Base-by-base conservation (phyloP, 1,284 basidiomycete genomes). In the Trichosporon coremiiforme region DNA sequence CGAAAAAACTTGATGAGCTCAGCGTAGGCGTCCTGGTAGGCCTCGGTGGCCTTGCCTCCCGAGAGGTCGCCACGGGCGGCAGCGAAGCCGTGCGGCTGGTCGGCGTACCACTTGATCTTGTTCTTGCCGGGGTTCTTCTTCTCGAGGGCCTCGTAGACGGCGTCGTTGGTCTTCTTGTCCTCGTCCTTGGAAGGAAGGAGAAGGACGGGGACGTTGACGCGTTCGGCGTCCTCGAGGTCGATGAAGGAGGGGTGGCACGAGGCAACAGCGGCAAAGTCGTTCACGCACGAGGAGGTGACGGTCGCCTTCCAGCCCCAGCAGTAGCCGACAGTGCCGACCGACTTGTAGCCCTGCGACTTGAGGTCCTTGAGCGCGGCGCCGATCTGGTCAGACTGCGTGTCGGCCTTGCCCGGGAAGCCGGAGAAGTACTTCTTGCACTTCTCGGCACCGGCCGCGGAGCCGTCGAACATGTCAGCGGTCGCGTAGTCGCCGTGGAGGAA, bases 171-270 rank as follows among this genome's bases (percentile, higher is more conserved):
- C 22, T 78, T 73, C 73, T 78, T 75, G 71, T 85, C 81, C 75
- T 86, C 85, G 72, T 82, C 73, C 67, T 78, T 69, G n/a, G 83
- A 84, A 0, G 85, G 82, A 69, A 83, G 82, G 76, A 83, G 79
- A 55, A 75, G 78, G 25, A 82, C 68, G 29, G 85, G 85, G 3
- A 84, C 79, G 22, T 80, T 77, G 68, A 85, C 70, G 41, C 73
- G 72, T 13, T 82, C 79, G 13, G 75, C 82, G 69, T 86, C 85
- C 36, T 80, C 79, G 20, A 71, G 65, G 55, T 79, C 77, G 29
- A 84, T 73, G 73, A 85, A 78, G 82, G 81, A 79, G 36, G 83
- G 83, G 75, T 83, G 82, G 33, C 60, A 66, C 66, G 33, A 74
- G n/a, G 79, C 78, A 20, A 83, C 72, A 25, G 78, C 80, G 10